A percentile compares a stretch with the other conserved stretches of the same genome.
These are phyloP conservation scores for Fraxinus ornus DNA, from an alignment of 305 asterid species.

Conservation along the genomic window DNA sequence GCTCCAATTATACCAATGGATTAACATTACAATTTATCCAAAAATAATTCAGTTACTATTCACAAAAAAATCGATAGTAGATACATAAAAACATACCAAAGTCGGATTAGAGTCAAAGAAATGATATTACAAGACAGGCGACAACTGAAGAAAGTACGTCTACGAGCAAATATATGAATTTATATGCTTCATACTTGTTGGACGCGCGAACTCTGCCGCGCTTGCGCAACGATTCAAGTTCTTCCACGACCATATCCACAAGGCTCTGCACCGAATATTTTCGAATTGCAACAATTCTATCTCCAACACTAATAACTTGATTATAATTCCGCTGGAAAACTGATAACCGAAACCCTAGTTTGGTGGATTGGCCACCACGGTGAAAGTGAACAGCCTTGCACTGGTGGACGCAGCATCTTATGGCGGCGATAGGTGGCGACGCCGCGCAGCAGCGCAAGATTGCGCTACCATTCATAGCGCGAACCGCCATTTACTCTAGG, in stretches of 20 bases:
- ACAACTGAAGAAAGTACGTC: not conserved
- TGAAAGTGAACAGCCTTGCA: constrained; percentile 30
- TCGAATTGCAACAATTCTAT: constrained; percentile 35
- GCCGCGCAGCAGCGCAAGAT: constrained; percentile 62
- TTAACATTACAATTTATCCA: not conserved
- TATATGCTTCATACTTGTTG: constrained; percentile 50
- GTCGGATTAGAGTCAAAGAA: not conserved
- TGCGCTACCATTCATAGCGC: constrained; percentile 58
- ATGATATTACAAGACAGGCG: not conserved
- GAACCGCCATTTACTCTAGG: constrained; percentile 59
- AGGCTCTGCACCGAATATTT: constrained; percentile 60
- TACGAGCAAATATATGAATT: constrained; percentile 5
- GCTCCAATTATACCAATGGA: constrained; percentile 11
- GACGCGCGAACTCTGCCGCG: constrained; percentile 58
- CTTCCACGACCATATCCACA: constrained; percentile 53
- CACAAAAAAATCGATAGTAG: not conserved
- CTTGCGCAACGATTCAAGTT: constrained; percentile 49
- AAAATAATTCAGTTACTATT: not conserved
- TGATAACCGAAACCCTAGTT: constrained; percentile 30
- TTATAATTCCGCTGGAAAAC: constrained; percentile 30
- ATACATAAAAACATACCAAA: not conserved
- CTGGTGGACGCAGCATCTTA: constrained; percentile 44
- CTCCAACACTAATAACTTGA: constrained; percentile 33
- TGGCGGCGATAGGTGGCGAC: constrained; percentile 52
- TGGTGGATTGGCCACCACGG: constrained; percentile 23